Percentiles rank a stretch among this genome's conserved stretches.
These are phyloP conservation scores for Taphrina populina DNA, from an alignment of 1,139 yeast genomes.

Conservation along the genomic window DNA sequence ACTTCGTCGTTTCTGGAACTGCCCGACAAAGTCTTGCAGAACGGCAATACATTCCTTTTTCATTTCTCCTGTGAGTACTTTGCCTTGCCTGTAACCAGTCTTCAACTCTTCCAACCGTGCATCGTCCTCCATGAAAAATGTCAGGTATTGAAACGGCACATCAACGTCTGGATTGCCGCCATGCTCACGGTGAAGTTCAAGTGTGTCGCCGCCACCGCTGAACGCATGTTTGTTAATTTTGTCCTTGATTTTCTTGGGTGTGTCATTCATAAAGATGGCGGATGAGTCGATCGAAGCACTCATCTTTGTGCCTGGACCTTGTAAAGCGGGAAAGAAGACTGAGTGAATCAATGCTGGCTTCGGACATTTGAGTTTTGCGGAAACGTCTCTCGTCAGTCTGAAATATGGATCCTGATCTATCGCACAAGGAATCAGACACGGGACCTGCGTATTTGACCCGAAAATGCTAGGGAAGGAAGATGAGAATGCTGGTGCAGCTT, in stretches of 20 bases:
- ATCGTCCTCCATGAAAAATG: conserved; percentile 87
- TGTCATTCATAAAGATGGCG: conserved; percentile 92
- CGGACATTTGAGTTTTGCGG: conserved; percentile 81
- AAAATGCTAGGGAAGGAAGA: conserved; percentile 92
- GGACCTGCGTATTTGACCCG: conserved; percentile 69
- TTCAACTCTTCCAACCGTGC: conserved; percentile 65
- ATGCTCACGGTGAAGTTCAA: conserved; percentile 81
- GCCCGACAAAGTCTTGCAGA: conserved; percentile 72
- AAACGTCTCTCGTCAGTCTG: conserved; percentile 96
- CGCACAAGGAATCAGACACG: conserved; percentile 97
- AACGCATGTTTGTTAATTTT: conserved; percentile 96
- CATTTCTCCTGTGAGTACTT: conserved; percentile 86
- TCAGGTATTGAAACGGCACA: conserved; percentile 88
- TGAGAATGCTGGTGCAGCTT: conserved; percentile 94
- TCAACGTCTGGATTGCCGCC: conserved; percentile 98
- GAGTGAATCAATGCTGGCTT: conserved; percentile 94
- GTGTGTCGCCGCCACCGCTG: conserved; percentile 85
- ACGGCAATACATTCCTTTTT: conserved; percentile 81
- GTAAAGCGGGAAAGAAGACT: conserved; percentile 96
- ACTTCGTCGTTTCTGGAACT: conserved; percentile 76
- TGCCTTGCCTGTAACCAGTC: conserved; percentile 73
- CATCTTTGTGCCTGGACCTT: conserved; percentile 97
- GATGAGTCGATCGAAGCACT: conserved; percentile 84
- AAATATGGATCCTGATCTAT: conserved; percentile 96
- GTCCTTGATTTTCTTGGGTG: conserved; percentile 85